A percentile compares a stretch with the other conserved stretches of the same genome.
These are phyloP conservation scores for Entomortierella parvispora DNA, from an alignment of 192 early-diverging fungal genomes.

Conservation along the genomic window DNA sequence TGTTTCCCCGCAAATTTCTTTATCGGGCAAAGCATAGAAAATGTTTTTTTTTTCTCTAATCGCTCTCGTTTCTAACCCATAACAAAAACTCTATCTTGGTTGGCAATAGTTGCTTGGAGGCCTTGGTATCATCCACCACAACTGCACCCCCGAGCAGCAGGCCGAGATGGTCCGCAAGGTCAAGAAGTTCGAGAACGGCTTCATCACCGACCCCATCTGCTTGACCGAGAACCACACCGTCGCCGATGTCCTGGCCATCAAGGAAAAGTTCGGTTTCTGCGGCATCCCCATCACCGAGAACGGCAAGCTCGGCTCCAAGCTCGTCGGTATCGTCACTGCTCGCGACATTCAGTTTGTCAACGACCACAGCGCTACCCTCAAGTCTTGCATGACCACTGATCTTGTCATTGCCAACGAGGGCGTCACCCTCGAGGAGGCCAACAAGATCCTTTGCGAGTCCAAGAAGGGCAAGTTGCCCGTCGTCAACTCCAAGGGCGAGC, in stretches of 20 bases:
- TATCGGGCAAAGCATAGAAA: conserved; percentile 26
- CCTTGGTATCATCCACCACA: conserved; percentile 97
- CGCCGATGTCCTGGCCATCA: conserved; percentile 87
- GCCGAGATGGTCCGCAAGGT: conserved; percentile 98
- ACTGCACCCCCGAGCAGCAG: conserved; percentile 95
- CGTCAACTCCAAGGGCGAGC: conserved; percentile 81
- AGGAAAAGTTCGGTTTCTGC: conserved; percentile 89
- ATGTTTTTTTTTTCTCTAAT: background rate
- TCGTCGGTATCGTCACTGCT: conserved; percentile 96
- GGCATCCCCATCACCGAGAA: conserved; percentile 96
- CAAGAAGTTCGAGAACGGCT: conserved; percentile 98
- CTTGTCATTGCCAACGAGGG: conserved; percentile 88
- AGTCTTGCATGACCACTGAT: conserved; percentile 90
- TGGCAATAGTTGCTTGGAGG: conserved; percentile 80
- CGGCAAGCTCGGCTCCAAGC: conserved; percentile 88
- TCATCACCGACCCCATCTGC: conserved; percentile 94
- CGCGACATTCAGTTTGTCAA: conserved; percentile 95
- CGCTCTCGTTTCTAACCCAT: background rate
- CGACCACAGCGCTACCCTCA: conserved; percentile 70
- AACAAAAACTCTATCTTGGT: conserved; percentile 17
- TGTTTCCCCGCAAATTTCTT: conserved; percentile 54
- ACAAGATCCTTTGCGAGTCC: conserved; percentile 85
- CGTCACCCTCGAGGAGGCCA: conserved; percentile 91
- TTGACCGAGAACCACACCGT: conserved; percentile 86
- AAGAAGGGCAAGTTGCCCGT: conserved; percentile 99